Percentiles rank a stretch among this genome's conserved stretches.
These are phyloP conservation scores for Daldinia loculata DNA, from an alignment of 495 filamentous ascomycete genomes.

Conservation along the genomic window DNA sequence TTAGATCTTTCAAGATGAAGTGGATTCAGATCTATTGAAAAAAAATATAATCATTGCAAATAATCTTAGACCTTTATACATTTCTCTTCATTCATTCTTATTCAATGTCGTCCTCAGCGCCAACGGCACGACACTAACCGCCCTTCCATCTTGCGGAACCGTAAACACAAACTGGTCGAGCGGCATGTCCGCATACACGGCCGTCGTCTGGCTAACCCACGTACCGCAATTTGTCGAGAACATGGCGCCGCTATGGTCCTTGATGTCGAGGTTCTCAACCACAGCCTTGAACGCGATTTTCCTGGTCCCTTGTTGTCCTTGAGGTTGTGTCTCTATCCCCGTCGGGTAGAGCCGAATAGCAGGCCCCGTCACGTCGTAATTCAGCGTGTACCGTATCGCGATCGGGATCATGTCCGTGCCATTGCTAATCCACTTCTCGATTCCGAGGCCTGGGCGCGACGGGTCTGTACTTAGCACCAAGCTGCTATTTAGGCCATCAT, in stretches of 20 bases:
- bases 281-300: constrained; percentile 58
- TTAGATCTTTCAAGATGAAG: background rate
- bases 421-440: constrained; percentile 60
- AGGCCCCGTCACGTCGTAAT: constrained; percentile 45
- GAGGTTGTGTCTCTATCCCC: constrained; percentile 45
- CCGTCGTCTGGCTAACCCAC: constrained; percentile 58
- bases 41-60: background rate
- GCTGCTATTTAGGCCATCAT: constrained; percentile 34
- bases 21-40: no score
- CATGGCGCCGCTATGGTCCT: constrained; percentile 45
- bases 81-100: constrained; percentile 11
- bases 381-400: constrained; percentile 45
- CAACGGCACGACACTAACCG: constrained; percentile 54
- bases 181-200: constrained; percentile 52
- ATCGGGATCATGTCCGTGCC: constrained; percentile 57
- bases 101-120: constrained; percentile 49
- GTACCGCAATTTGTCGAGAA: constrained; percentile 59
- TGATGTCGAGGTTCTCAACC: constrained; percentile 45
- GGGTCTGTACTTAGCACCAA: constrained; percentile 52
- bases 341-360: constrained; percentile 63
- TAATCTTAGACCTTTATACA: background rate
- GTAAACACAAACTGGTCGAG: constrained; percentile 63
- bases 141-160: constrained; percentile 51
- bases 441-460: constrained; percentile 54
- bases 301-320: constrained; percentile 33